Evolutionary conservation across 2,329 filamentous ascomycete genomes (phyloP).

Genomic region (Fusarium camptoceras): DNA sequence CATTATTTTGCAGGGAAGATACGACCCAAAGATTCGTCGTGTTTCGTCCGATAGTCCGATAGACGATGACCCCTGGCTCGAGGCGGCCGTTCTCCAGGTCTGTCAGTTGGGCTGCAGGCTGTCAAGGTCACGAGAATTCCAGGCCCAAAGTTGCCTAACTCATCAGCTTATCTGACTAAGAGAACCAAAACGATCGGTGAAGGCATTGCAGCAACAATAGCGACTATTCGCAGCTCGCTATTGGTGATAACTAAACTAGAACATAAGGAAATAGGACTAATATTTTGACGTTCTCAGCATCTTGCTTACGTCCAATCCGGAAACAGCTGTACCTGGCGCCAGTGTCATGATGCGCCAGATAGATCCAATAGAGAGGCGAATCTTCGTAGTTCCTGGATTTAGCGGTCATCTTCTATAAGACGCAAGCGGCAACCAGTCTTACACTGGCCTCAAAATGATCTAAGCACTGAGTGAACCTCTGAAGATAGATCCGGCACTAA

Average conservation of each 20-base stretch:
- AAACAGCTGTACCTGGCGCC: conserved; percentile 17
- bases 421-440: conserved; percentile 14
- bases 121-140: conserved; percentile 29
- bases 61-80: conserved; percentile 3
- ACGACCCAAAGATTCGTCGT: conserved; percentile 13
- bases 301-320: conserved; percentile 9
- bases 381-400: conserved; percentile 6
- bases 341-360: conserved; percentile 29
- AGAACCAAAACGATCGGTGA: background rate
- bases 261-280: conserved; percentile 3
- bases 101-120: conserved; percentile 21
- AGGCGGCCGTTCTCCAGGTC: conserved; percentile 1
- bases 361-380: conserved; percentile 19
- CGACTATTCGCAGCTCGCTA: conserved; percentile 33
- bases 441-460: conserved; percentile 19
- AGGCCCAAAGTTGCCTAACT: conserved; percentile 1
- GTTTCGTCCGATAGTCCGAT: conserved; percentile 24
- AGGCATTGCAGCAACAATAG: conserved; percentile 36
- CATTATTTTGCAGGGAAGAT: background rate
- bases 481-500: conserved; percentile 18
- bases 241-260: conserved; percentile 23
- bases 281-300: background rate
- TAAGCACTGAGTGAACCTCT: conserved; percentile 4
- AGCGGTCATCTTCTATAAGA: conserved; percentile 6
- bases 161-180: background rate